Evolutionary conservation across 148 eudicot genomes (phyloP), one percentile per base, ranked within the genome.

Genomic region (Agrostemma githago): DNA sequence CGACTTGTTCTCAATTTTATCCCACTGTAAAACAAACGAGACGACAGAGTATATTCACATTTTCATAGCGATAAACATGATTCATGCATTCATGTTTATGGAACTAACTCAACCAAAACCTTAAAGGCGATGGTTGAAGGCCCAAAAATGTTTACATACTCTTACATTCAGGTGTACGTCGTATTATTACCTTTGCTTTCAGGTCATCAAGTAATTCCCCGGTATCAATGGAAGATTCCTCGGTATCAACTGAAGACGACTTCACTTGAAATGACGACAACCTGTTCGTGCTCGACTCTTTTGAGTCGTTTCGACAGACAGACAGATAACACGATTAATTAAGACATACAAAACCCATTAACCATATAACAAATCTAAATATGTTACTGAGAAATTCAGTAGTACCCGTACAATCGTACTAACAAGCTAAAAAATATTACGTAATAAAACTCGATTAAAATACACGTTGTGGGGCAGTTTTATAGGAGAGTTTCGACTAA

Each of bases 1-100:
- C n/a, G 97, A 85, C 87, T 96, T 96, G 86, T 96, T 90, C 80
- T 96, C 99, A 73, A 96, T 79, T 17, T 88, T 90, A 84, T 96
- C 97, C 99, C 99, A 96, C 99, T 96, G 71, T 34, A 62, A 26
- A 26, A 26, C 34, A 26, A 26, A 72, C 26, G 34, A 5, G 16
- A 68, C 48, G 41, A 53, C 51, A 56, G 39, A 75, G 34, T 26
- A 34, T 51, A 62, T 54, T 26, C 42, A 44, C 48, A 66, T n/a
- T 64, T 46, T 2, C 10, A 8, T 54, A 78, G 34, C 34, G n/a
- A n/a, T n/a, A 44, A 6, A 19, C 15, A 66, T 16, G 11, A 8
- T 39, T 64, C 46, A 9, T 51, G 11, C 2, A 62, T 34, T 51
- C 19, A 10, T 8, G 8, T 26, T 17, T 60, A 43, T 26, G 34